Evolutionary conservation across 2,329 filamentous ascomycete genomes (phyloP).

Genomic region (Trichoderma guizhouense): DNA sequence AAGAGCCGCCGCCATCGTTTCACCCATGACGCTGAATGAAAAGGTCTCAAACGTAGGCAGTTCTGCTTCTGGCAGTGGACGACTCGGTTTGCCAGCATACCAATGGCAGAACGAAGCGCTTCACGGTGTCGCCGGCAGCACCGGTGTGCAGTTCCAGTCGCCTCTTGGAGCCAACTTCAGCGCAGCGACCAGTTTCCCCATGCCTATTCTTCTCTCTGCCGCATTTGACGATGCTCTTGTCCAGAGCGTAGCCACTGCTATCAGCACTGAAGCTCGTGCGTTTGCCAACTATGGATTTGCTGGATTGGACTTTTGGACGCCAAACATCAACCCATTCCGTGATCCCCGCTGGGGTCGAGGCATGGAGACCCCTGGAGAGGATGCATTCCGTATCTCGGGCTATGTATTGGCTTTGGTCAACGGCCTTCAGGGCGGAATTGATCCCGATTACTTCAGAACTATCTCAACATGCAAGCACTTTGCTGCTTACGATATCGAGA

Average conservation of each 20-base stretch:
- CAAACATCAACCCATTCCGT: constrained; percentile 64
- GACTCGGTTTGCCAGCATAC: constrained; percentile 57
- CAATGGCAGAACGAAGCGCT: constrained; percentile 62
- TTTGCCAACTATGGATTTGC: constrained; percentile 59
- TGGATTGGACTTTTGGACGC: constrained; percentile 60
- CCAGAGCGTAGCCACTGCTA: constrained; percentile 50
- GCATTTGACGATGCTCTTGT: constrained; percentile 64
- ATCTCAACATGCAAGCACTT: constrained; percentile 60
- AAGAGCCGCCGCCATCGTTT: constrained; percentile 31
- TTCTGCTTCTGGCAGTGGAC: constrained; percentile 41
- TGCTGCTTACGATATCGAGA: constrained; percentile 55
- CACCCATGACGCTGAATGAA: constrained; percentile 32
- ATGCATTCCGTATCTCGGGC: constrained; percentile 46
- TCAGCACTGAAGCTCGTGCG: constrained; percentile 60
- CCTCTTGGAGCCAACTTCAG: constrained; percentile 41
- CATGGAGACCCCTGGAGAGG: constrained; percentile 58
- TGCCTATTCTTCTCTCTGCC: constrained; percentile 59
- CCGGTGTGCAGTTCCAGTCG: constrained; percentile 41
- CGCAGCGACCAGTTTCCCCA: constrained; percentile 63
- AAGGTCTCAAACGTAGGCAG: constrained; percentile 31
- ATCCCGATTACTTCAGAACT: constrained; percentile 32
- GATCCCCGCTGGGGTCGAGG: constrained; percentile 63
- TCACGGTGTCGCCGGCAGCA: constrained; percentile 56
- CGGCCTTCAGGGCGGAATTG: constrained; percentile 44
- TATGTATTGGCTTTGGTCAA: constrained; percentile 53